Percentiles rank a stretch among this genome's conserved stretches.
phyloP scores from a whole-genome alignment of 805 yeast genomes.

The Yamadazyma insecticola region DNA sequence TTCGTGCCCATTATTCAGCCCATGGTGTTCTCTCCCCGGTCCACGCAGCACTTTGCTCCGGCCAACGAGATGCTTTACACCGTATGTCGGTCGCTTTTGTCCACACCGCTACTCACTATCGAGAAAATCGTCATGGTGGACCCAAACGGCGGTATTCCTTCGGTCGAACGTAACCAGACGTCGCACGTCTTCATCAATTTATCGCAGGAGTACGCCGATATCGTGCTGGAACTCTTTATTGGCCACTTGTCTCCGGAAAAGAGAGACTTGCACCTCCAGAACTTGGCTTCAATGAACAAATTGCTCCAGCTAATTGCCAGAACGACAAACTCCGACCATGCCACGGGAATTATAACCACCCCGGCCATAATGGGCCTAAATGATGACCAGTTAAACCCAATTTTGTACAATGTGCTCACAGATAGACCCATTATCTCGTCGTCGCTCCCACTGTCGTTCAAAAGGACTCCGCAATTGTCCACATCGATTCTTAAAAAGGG shows the following conservation, averaged over 20 bases:
- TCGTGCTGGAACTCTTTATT: conserved; percentile 57
- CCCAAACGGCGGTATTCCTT: conserved; percentile 86
- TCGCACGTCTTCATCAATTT: conserved; percentile 86
- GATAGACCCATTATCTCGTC: conserved; percentile 90
- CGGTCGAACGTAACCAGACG: conserved; percentile 71
- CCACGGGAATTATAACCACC: conserved; percentile 87
- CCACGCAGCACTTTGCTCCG: too few species aligned
- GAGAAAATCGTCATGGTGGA: conserved; percentile 84
- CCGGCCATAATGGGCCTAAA: conserved; percentile 63
- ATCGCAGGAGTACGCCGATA: conserved; percentile 71
- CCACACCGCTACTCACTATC: conserved; percentile 40
- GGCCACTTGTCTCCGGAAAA: conserved; percentile 45
- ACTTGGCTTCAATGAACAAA: conserved; percentile 61
- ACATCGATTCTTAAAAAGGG: conserved; percentile 84
- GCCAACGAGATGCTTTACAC: conserved; percentile 21
- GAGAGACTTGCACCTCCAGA: conserved; percentile 56
- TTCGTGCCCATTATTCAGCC: conserved; percentile 68
- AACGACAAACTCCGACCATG: conserved; percentile 27
- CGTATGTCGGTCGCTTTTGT: conserved; percentile 21
- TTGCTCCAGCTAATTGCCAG: conserved; percentile 49
- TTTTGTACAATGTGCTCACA: conserved; percentile 83
- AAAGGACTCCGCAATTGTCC: conserved; percentile 55
- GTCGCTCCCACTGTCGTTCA: conserved; percentile 66
- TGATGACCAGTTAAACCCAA: conserved; percentile 65
- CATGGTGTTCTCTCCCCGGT: too few species aligned